A percentile compares a stretch with the other conserved stretches of the same genome.
phyloP scores from a whole-genome alignment of 2,329 filamentous ascomycete genomes.

The Paradendryphiella salina region DNA sequence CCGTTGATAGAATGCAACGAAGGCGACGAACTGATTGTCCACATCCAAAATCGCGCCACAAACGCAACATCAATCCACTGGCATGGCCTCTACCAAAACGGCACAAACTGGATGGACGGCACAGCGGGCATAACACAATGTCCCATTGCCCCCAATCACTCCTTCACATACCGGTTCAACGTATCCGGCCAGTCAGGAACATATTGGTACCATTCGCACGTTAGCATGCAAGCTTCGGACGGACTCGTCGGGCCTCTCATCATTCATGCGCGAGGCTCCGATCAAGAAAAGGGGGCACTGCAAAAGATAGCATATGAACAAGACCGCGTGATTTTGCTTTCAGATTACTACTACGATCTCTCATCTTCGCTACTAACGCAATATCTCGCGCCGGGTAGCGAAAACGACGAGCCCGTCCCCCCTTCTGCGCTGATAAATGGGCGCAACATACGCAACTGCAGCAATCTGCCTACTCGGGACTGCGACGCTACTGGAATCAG shows the following conservation, averaged over 20 bases:
- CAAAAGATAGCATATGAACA: conserved; percentile 50
- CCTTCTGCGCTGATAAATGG: conserved; percentile 52
- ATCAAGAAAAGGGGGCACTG: conserved; percentile 47
- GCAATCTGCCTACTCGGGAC: conserved; percentile 39
- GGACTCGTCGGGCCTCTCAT: conserved; percentile 47
- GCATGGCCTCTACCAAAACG: conserved; percentile 62
- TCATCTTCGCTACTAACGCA: conserved; percentile 54
- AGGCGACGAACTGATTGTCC: conserved; percentile 68
- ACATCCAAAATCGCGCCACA: conserved; percentile 57
- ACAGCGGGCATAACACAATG: conserved; percentile 55
- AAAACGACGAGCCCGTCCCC: conserved; percentile 61
- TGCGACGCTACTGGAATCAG: conserved; percentile 42
- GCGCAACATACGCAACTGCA: conserved; percentile 45
- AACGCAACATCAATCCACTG: conserved; percentile 67
- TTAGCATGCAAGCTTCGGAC: conserved; percentile 49
- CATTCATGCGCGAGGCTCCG: conserved; percentile 37
- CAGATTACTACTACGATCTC: conserved; percentile 68
- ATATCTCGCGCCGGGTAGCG: conserved; percentile 56
- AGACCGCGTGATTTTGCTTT: conserved; percentile 66
- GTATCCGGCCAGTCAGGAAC: conserved; percentile 46
- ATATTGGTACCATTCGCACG: conserved; percentile 45
- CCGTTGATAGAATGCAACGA: conserved; percentile 54
- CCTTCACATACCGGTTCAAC: conserved; percentile 37
- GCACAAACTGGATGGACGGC: conserved; percentile 56
- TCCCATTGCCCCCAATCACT: conserved; percentile 60